These are phyloP conservation scores for Scleroderma bovista DNA, from an alignment of 768 basidiomycete genomes.

Conservation along the genomic window DNA sequence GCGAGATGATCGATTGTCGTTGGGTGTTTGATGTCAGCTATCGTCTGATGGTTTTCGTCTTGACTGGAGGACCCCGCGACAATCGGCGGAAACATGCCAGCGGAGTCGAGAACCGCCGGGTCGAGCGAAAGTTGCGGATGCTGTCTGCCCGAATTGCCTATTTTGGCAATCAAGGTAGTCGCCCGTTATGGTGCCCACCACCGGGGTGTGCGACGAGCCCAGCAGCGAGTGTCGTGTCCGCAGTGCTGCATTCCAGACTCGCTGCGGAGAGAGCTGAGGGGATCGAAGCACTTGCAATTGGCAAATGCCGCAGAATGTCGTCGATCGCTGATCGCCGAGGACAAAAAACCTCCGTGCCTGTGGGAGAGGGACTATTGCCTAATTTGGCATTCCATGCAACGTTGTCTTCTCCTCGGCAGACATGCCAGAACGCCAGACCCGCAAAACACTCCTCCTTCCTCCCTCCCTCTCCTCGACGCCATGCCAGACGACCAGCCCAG, in stretches of 20 bases:
- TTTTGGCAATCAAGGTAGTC: background rate
- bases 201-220: no score
- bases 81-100: background rate
- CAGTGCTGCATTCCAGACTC: no score
- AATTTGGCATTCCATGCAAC: background rate
- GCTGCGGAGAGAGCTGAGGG: background rate
- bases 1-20: background rate
- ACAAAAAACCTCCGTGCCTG: background rate
- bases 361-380: background rate
- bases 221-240: no score
- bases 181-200: background rate
- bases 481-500: conserved; percentile 27
- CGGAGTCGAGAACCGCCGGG: background rate
- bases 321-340: conserved; percentile 5
- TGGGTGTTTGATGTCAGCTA: no score
- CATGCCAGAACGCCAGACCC: conserved; percentile 1
- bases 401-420: background rate
- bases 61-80: no score
- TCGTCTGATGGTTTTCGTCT: no score
- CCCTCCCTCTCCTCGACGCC: conserved; percentile 3
- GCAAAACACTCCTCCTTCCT: conserved; percentile 10
- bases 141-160: background rate
- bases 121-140: background rate
- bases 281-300: background rate
- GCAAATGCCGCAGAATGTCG: background rate